Percentiles rank a stretch among this genome's conserved stretches.
Conservation (phyloP, 1,284 basidiomycete species). For the Malassezia caprae region DNA sequence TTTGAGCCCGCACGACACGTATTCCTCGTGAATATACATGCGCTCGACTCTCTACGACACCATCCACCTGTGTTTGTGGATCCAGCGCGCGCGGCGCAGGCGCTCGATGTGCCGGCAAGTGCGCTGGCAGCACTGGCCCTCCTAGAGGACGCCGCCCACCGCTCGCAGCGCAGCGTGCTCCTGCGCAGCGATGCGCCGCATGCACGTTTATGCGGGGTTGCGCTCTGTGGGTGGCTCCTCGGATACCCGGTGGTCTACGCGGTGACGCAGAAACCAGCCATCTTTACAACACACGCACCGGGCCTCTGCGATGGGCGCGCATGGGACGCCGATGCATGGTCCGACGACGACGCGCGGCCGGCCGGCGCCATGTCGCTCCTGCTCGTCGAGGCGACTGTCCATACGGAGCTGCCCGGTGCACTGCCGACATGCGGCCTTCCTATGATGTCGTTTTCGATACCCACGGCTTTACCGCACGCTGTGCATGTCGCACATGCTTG, state of each 20-base stretch:
- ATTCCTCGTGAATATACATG: background rate
- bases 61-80: background rate
- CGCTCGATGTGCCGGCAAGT: background rate
- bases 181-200: background rate
- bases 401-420: background rate
- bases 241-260: conserved; percentile 12
- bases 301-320: background rate
- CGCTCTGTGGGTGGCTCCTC: conserved; percentile 7
- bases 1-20: conserved; percentile 8
- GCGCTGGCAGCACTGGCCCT: background rate
- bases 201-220: background rate
- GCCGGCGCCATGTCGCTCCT: background rate
- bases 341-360: background rate
- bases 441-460: background rate
- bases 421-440: background rate
- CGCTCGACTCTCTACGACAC: background rate
- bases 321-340: background rate
- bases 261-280: background rate
- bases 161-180: background rate
- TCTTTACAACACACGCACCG: background rate
- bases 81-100: background rate
- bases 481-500: background rate
- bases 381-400: background rate
- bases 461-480: background rate
- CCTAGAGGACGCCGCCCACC: background rate